Evolutionary conservation across 768 basidiomycete genomes (phyloP), one percentile per base, ranked within the genome.

Genomic region (Mycena capillaripes): DNA sequence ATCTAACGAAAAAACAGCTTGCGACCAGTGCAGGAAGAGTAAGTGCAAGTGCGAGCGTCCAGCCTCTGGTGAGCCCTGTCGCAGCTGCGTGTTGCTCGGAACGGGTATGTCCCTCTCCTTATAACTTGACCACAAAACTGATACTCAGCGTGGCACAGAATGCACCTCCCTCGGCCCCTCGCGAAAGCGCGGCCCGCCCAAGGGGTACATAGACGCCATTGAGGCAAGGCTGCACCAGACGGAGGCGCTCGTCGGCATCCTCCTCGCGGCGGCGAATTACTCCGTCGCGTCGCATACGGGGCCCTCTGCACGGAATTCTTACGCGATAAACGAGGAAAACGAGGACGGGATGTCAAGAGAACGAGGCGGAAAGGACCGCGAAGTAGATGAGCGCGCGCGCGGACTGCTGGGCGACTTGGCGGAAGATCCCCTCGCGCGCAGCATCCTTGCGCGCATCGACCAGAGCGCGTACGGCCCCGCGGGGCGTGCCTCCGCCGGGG

Each of bases 181-280:
- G 16, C 89, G 92, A 75, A 93, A 93, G 79, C 92, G 95, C 74
- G 95, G 95, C 2, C 93, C 94, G 4, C 94, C 95, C n/a, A 95
- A 95, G 78, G 96, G 96, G 1, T 97, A 97, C 85, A 97, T 97
- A 78, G 95, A 97, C 77, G 95, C 95, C 32, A 96, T 97, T 76
- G 96, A 97, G 82, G 93, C 94, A 17, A 90, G 95, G 17, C 84
- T 97, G 7, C 96, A 97, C 76, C 95, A 97, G 78, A 95, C 95
- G 21, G 96, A 97, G 80, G 96, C 96, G 0, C 86, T 97, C 48
- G 85, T 97, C 32, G 96, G 95, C 62, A 93, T 96, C 69, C 84
- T 97, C 62, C 85, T 97, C 44, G 86, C 91, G 40, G 86, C 88
- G 27, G 86, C 48, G 84, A 78, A 25, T 10, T 21, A 25, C 27